Evolutionary conservation across 805 yeast genomes (phyloP), one percentile per base, ranked within the genome.

Genomic region (Candida rishiriensis): DNA sequence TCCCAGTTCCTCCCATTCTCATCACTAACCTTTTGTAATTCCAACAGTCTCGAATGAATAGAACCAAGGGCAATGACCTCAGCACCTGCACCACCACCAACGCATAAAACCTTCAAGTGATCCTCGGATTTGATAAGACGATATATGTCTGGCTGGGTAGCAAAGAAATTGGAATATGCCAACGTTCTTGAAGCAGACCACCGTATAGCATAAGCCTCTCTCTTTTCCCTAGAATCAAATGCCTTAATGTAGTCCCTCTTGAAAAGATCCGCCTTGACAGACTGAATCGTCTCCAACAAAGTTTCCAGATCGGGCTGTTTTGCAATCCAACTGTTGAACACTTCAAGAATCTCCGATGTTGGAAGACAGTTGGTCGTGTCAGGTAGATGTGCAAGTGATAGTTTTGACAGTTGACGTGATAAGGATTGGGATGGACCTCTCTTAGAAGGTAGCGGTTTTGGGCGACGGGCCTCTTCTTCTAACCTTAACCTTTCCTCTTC

Each of bases 21-120:
- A 12, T 42, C 40, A 10, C 40, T n/a, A 6, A 55, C 28, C 2
- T 47, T 28, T 17, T 49, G 49, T 14, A 34, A 14, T 16, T 53
- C 54, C 31, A 55, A 37, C 11, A 49, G 53, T 38, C 70, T 53
- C 39, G 73, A 68, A 49, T 79, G 81, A 1, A 85, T 66, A 14
- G 89, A 72, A 1, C 79, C 78, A 36, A 87, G 56, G 0, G 78
- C 86, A 29, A 80, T 78, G 18, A 88, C 63, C 59, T 88, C 97
- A 2, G 88, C 86, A 4, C 91, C 87, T 0, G 96, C 96, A 31
- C 97, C 97, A 18, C 95, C 96, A 15, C 96, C 97, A 32, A 89
- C 71, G 53, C 83, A 77, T 31, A 88, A 60, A 0, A 82, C 76
- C 13, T 44, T 39, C 16, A 41, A 26, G 15, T 28, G 10, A 14